Evolutionary conservation across 148 eudicot species (phyloP).

Genomic region (Chenopodium album): DNA sequence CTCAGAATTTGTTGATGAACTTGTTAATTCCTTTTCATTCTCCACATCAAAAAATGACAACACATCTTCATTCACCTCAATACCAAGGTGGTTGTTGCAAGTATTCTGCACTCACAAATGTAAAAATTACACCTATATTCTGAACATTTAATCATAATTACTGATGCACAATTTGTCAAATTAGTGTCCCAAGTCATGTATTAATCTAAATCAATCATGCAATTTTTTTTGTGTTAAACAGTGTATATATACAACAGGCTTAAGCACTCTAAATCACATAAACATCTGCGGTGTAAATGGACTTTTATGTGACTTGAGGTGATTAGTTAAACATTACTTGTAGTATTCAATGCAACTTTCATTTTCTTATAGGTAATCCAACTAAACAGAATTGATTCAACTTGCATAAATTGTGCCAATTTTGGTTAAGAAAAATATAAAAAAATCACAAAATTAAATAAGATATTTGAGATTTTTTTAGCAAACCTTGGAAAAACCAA

Average conservation of each 20-base stretch:
- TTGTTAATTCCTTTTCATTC: conserved; percentile 28
- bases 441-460: not conserved
- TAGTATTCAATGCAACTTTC: not conserved
- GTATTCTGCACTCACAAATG: conserved; percentile 15
- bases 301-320: not conserved
- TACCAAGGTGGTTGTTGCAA: not conserved
- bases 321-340: too few relatives aligned
- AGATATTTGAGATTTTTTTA: not conserved
- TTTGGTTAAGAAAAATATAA: not conserved
- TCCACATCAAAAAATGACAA: conserved; percentile 44
- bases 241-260: too few relatives aligned
- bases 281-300: too few relatives aligned
- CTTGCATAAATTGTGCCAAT: not conserved
- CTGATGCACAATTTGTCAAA: not conserved
- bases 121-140: too few relatives aligned
- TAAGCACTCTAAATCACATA: too few relatives aligned
- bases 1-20: conserved; percentile 22
- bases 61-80: conserved; percentile 32
- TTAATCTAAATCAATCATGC: not conserved
- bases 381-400: not conserved
- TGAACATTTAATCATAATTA: not conserved
- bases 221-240: not conserved
- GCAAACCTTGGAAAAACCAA: conserved; percentile 47
- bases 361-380: not conserved
- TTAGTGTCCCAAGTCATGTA: not conserved